Conservation (phyloP, 2,329 filamentous ascomycete genomes). For the Fusarium humuli region DNA sequence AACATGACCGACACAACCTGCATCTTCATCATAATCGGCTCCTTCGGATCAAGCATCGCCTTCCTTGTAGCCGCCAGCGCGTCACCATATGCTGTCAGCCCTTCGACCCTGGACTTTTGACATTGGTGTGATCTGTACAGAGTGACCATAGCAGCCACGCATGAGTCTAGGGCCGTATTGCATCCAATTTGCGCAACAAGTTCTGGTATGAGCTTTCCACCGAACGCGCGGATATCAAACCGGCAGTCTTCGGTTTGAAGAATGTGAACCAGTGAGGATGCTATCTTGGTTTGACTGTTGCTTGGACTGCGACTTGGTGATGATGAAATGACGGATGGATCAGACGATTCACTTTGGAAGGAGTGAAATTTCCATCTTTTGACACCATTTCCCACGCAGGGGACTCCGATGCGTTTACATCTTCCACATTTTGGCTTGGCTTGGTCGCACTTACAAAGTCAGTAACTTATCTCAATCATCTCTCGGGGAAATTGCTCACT, state of each 20-base stretch:
- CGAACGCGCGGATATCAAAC: slow-evolving; percentile 37
- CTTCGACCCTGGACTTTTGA: slow-evolving; percentile 16
- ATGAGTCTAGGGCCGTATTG: slow-evolving; percentile 28
- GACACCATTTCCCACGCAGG: slow-evolving; percentile 37
- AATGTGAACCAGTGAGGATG: slow-evolving; percentile 32
- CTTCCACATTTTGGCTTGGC: slow-evolving; percentile 30
- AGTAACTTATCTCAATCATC: background rate
- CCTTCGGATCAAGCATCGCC: slow-evolving; percentile 3
- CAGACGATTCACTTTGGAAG: background rate
- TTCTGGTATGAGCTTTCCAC: slow-evolving; percentile 33
- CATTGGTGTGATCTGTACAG: slow-evolving; percentile 26
- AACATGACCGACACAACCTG: slow-evolving; percentile 30
- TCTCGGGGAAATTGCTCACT: slow-evolving; percentile 9
- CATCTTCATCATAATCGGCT: slow-evolving; percentile 31
- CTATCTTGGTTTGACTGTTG: slow-evolving; percentile 20
- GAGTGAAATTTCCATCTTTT: slow-evolving; percentile 38
- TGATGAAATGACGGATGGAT: background rate
- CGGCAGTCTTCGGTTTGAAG: slow-evolving; percentile 38
- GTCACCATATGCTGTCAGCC: slow-evolving; percentile 26
- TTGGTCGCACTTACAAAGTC: slow-evolving; percentile 22
- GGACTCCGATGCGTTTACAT: slow-evolving; percentile 32
- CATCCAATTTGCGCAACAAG: slow-evolving; percentile 30
- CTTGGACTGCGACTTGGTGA: slow-evolving; percentile 18
- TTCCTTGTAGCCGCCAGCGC: slow-evolving; percentile 25
- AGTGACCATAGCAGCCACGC: slow-evolving; percentile 32